Evolutionary conservation across 106 monocot species (phyloP).

Genomic region (Acorus gramineus): DNA sequence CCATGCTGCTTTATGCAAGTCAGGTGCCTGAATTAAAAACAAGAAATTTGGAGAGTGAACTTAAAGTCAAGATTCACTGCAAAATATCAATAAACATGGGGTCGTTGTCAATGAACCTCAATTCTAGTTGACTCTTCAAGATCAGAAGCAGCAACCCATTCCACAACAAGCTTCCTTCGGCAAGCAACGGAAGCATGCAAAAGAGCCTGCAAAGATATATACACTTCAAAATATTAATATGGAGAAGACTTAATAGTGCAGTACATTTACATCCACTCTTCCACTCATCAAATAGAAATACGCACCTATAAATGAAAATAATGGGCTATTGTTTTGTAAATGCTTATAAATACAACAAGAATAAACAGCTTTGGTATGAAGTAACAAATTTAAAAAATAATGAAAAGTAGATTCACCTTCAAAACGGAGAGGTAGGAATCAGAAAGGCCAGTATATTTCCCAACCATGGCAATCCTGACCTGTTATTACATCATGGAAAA

Average conservation of each 20-base stretch:
- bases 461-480: constrained; percentile 98
- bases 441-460: constrained; percentile 87
- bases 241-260: too few species aligned
- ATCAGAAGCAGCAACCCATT: constrained; percentile 84
- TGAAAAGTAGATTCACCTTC: constrained; percentile 42
- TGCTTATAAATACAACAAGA: too few species aligned
- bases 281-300: too few species aligned
- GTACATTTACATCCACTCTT: too few species aligned
- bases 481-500: constrained; percentile 14
- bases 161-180: constrained; percentile 66
- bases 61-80: too few species aligned
- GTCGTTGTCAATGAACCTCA: constrained; percentile 24
- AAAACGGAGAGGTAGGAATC: constrained; percentile 91
- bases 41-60: too few species aligned
- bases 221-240: too few species aligned
- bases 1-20: constrained; percentile 75
- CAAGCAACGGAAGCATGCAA: constrained; percentile 79
- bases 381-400: too few species aligned
- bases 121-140: constrained; percentile 59
- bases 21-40: constrained; percentile 46
- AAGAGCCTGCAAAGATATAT: constrained; percentile 51
- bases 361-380: too few species aligned
- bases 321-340: too few species aligned
- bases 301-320: too few species aligned
- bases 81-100: too few species aligned